Base-by-base conservation (phyloP, 1,284 basidiomycete genomes). In the Leccinum subspadiceum region DNA sequence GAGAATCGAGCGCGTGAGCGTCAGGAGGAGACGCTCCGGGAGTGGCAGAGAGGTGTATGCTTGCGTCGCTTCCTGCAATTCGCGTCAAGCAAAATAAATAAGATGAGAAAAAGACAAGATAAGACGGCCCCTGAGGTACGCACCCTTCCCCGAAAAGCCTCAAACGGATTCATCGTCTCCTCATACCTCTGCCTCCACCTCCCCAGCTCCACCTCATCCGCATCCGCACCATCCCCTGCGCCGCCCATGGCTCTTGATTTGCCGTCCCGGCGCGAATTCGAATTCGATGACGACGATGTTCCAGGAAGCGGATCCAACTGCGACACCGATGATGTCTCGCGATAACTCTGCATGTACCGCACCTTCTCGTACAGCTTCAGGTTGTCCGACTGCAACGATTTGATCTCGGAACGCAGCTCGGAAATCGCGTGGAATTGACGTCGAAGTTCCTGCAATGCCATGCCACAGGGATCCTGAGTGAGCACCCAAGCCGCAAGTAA, bases 291-390 rank as follows among this genome's bases (percentile, higher is more conserved):
- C 2, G 6, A 12, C 20, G 26, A 55, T 12, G 79, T 79, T 1
- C 78, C 77, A 17, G 87, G 86, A 4, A 91, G 72, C 7, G 89
- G 89, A 67, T 91, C 85, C 44, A 90, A 78, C 58, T 90, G 87
- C 15, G 84, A 81, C 17, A 82, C 79, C 5, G 83, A 78, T 13
- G 79, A 71, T 55, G 92, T 89, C 70, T 92, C 89, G 13, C 92
- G 84, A 70, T 97, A 97, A 64, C 90, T 93, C 73, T 96, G 94
- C 87, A 96, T 95, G 73, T 97, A 97, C 61, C 94, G 86, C 44
- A 97, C 95, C 78, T 96, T 98, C 76, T 97, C 96, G 74, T 97
- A 97, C 58, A 96, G 78, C 74, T 97, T 97, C 58, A 98, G 82
- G 72, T 97, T 97, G 74, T 97, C 96, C 0, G 87, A 83, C 75